Base-by-base conservation (phyloP, 2,329 filamentous ascomycete species). In the Cladosporium oxysporum region DNA sequence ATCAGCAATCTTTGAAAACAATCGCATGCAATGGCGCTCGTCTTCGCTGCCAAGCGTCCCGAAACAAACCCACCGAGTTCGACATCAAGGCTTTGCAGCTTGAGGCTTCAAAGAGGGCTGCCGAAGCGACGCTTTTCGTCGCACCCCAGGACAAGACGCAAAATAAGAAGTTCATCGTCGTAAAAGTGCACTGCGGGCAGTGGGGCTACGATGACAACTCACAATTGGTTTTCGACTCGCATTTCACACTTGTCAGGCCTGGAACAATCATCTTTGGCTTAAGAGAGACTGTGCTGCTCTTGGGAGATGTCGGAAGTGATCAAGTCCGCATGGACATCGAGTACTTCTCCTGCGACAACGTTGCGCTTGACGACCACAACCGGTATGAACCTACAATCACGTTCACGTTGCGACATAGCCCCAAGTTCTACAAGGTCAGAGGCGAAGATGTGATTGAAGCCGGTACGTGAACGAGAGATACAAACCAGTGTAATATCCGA, bases 331-430 rank as follows among this genome's bases (percentile, higher is more conserved):
- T 83, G 52, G 79, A 82, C 37, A 73, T 83, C n/a, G 75, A 76
- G 1, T 82, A 81, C 66, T 72, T 73, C n/a, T 77, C 75, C 50
- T 73, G 82, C 52, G 73, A 79, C n/a, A 76, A 78, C 33, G 74
- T 79, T 16, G 73, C 78, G 65, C 64, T 78, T 44, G 70, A 74
- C 53, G 64, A 69, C 41, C 68, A 71, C 33, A 35, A 35, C 62
- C 35, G 72, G 26, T 29, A 26, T 6, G 69, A 74, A 21, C 75
- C 77, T 3, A 74, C 73, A 2, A 60, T 82, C 4, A 77, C 75
- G 1, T 74, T 83, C 62, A 79, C 79, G 5, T 67, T 83, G 18
- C 69, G 67, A 14, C 69, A 72, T 1, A 71, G 79, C 2, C 81
- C 81, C 6, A 80, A 78, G 64, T 73, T 83, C 52, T 82, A 77